A percentile compares a stretch with the other conserved stretches of the same genome.
These are phyloP conservation scores for Euryodendron excelsum DNA, from an alignment of 148 eudicot genomes.

Conservation along the genomic window DNA sequence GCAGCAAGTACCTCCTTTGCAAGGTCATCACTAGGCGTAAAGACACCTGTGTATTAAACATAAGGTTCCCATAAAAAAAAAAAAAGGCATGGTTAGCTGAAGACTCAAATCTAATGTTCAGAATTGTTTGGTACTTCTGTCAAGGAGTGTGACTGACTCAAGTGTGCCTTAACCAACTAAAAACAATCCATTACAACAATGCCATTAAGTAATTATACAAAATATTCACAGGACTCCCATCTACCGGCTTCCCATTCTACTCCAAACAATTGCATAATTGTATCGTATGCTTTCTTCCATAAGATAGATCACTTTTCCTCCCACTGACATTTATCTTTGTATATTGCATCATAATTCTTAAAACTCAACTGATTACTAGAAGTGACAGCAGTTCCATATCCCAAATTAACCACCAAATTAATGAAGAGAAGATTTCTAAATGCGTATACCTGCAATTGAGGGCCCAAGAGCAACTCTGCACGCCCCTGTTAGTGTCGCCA, in stretches of 20 bases:
- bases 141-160: neutral
- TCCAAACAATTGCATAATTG: neutral
- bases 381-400: neutral
- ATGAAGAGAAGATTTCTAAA: neutral
- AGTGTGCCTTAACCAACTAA: neutral
- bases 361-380: neutral
- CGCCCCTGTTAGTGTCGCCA: conserved; percentile 97
- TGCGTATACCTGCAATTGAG: conserved; percentile 80
- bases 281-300: neutral
- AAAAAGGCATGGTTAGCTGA: neutral
- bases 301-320: neutral
- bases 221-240: neutral
- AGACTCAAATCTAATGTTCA: neutral
- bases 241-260: neutral
- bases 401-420: neutral
- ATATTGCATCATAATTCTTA: neutral
- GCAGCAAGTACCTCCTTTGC: conserved; percentile 82
- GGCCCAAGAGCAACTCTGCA: conserved; percentile 89
- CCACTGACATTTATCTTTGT: neutral
- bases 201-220: too few relatives aligned
- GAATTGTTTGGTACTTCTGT: neutral
- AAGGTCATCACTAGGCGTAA: conserved; percentile 80
- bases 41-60: conserved; percentile 54
- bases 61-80: neutral
- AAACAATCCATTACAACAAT: neutral